A percentile compares a stretch with the other conserved stretches of the same genome.
phyloP scores from a whole-genome alignment of 371 early-diverging fungal genomes.

The Mucor lusitanicus region DNA sequence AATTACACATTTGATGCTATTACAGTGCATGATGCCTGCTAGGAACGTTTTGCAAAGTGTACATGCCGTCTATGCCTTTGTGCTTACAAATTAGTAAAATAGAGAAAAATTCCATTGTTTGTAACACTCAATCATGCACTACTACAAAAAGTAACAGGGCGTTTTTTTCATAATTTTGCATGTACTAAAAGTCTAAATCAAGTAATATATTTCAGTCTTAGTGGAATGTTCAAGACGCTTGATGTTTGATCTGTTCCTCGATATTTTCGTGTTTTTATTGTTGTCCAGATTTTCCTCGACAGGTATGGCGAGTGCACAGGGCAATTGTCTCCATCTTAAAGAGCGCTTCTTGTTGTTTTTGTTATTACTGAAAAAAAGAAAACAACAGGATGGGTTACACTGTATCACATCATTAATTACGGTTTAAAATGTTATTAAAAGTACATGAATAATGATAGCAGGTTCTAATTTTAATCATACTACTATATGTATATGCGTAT shows the following conservation, averaged over 20 bases:
- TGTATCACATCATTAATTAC: slow-evolving; percentile 1
- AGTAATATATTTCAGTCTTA: not conserved
- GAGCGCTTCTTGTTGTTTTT: not conserved
- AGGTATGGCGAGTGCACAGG: not conserved
- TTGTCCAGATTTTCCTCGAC: not conserved
- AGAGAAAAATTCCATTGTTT: not conserved
- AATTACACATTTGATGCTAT: not conserved
- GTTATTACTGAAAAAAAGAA: not conserved
- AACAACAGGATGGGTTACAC: not conserved
- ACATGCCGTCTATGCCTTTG: not conserved
- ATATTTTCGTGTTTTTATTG: not conserved
- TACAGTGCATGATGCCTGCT: not conserved
- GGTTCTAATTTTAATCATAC: not conserved
- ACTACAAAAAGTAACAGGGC: not conserved
- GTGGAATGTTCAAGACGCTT: not conserved
- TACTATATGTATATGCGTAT: not conserved
- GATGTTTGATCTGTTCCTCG: not conserved
- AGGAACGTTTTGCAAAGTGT: not conserved
- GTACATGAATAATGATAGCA: not conserved
- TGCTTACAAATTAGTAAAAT: not conserved
- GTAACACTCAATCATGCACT: not conserved
- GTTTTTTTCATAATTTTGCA: not conserved
- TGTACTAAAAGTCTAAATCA: not conserved
- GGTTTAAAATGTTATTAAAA: not conserved
- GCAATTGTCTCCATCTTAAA: not conserved